Evolutionary conservation across 2,329 filamentous ascomycete species (phyloP).

Genomic region (Colletotrichum salicis): DNA sequence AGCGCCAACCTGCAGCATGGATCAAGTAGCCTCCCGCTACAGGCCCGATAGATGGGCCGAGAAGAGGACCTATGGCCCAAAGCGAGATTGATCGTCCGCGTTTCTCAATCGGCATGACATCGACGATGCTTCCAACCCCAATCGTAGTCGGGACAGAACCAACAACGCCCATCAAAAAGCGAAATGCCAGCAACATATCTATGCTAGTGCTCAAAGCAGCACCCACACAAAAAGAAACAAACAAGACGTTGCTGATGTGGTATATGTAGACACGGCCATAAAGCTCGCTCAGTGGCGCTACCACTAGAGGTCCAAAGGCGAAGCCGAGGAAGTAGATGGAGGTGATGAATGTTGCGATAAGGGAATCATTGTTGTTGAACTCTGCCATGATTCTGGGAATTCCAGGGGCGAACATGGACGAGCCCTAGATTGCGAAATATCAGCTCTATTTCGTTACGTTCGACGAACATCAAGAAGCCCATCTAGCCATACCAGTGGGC

Average conservation of each 20-base stretch:
- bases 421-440: too few species aligned
- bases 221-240: constrained; percentile 50
- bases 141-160: constrained; percentile 70
- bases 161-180: constrained; percentile 70
- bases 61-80: constrained; percentile 54
- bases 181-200: constrained; percentile 65
- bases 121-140: constrained; percentile 16
- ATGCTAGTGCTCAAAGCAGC: constrained; percentile 62
- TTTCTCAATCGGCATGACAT: constrained; percentile 37
- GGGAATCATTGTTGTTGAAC: constrained; percentile 62
- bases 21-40: constrained; percentile 56
- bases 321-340: constrained; percentile 54
- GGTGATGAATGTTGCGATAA: constrained; percentile 72
- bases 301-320: constrained; percentile 53
- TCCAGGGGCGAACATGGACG: constrained; percentile 74
- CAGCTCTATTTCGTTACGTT: too few species aligned
- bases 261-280: constrained; percentile 51
- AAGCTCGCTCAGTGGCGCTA: constrained; percentile 55
- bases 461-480: too few species aligned
- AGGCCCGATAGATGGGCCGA: constrained; percentile 55
- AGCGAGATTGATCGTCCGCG: constrained; percentile 52
- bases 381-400: constrained; percentile 71
- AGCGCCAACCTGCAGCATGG: constrained; percentile 56
- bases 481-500: too few species aligned
- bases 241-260: constrained; percentile 46